A percentile compares a stretch with the other conserved stretches of the same genome.
phyloP scores from a whole-genome alignment of 1,284 basidiomycete genomes.

The Naganishia liquefaciens region DNA sequence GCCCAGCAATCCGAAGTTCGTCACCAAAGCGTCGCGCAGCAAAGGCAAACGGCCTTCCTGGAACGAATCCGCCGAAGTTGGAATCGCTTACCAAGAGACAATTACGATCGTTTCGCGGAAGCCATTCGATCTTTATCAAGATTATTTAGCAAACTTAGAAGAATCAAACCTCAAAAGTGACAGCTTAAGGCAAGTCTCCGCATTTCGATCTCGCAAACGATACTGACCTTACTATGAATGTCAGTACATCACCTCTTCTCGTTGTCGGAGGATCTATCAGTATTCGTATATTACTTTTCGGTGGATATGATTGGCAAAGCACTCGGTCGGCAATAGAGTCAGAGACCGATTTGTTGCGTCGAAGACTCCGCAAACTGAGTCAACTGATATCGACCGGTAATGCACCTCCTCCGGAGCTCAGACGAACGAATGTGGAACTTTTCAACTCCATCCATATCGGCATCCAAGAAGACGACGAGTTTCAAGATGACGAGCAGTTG shows the following conservation, averaged over 20 bases:
- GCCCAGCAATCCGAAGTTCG: constrained; percentile 81
- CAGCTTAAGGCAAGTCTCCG: constrained; percentile 4
- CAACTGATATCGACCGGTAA: constrained; percentile 94
- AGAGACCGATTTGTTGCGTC: constrained; percentile 82
- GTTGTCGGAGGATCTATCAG: constrained; percentile 2
- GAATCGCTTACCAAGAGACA: constrained; percentile 64
- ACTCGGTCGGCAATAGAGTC: constrained; percentile 86
- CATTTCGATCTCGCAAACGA: not conserved
- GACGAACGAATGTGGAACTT: constrained; percentile 62
- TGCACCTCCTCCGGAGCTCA: constrained; percentile 67
- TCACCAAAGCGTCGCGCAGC: constrained; percentile 67
- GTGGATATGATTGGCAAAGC: constrained; percentile 88
- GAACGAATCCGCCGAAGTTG: constrained; percentile 54
- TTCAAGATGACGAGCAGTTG: constrained; percentile 71
- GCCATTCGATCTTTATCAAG: constrained; percentile 63
- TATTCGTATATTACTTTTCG: constrained; percentile 61
- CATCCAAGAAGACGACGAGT: constrained; percentile 68
- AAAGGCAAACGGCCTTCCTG: constrained; percentile 48
- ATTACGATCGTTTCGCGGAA: constrained; percentile 70
- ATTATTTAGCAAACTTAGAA: constrained; percentile 68
- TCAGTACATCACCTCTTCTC: constrained; percentile 1
- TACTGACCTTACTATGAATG: not conserved
- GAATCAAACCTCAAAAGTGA: not conserved
- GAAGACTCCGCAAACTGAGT: constrained; percentile 81
- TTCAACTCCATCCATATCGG: constrained; percentile 95